Conservation (phyloP, 164 flowering plant genomes). For the Piper longum region DNA sequence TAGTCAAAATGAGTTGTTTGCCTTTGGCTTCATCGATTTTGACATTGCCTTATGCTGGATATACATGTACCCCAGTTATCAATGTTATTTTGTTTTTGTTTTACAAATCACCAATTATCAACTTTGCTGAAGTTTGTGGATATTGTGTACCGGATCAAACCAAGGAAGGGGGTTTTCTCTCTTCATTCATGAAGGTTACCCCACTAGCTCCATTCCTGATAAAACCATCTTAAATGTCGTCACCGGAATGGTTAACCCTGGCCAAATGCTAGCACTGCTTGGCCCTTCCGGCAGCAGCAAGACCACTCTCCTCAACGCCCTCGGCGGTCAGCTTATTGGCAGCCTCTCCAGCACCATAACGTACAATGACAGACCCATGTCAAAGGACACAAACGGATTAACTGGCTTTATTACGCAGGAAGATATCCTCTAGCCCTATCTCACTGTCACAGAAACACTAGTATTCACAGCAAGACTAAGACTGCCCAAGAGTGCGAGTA, state of each 20-base stretch:
- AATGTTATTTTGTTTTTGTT: no score
- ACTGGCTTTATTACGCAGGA: conserved; percentile 70
- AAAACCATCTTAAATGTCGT: conserved; percentile 41
- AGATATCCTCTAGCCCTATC: conserved; percentile 42
- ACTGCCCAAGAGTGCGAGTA: conserved; percentile 32
- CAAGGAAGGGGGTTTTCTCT: background rate
- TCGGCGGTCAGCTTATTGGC: conserved; percentile 45
- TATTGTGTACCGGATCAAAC: background rate
- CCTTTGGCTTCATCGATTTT: no score
- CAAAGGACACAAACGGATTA: conserved; percentile 34
- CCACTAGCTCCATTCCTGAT: conserved; percentile 4
- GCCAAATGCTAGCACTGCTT: conserved; percentile 64
- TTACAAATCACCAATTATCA: no score
- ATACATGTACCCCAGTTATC: no score
- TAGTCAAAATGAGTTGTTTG: no score
- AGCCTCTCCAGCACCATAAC: conserved; percentile 32
- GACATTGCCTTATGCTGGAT: no score
- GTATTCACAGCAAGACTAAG: conserved; percentile 54
- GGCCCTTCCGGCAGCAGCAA: conserved; percentile 87
- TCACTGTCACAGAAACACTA: conserved; percentile 57
- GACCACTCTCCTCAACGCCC: conserved; percentile 55
- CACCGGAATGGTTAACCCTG: conserved; percentile 44
- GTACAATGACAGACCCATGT: conserved; percentile 48
- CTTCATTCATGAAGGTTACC: background rate
- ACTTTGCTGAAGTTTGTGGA: background rate